phyloP scores from a whole-genome alignment of 257 asterid species.

The Petunia axillaris region DNA sequence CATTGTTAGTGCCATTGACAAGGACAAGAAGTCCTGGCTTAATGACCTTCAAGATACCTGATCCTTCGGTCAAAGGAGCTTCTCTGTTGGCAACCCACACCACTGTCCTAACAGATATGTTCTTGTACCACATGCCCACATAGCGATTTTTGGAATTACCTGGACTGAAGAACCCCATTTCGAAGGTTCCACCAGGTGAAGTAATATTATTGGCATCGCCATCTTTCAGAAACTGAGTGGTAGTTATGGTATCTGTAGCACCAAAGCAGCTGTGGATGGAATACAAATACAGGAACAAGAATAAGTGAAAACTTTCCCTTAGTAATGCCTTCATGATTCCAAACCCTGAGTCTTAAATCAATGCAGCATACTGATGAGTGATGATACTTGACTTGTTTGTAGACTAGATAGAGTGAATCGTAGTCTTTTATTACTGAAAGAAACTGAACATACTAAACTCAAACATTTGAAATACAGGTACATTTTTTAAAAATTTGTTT shows the following conservation, averaged over 20 bases:
- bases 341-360: no score
- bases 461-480: no score
- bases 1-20: constrained; percentile 18
- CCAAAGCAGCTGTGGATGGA: neutral
- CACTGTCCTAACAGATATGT: neutral
- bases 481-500: no score
- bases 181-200: constrained; percentile 33
- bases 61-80: constrained; percentile 15
- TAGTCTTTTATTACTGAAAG: no score
- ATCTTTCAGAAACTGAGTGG: constrained; percentile 25
- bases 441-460: neutral
- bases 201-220: constrained; percentile 22
- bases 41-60: constrained; percentile 30
- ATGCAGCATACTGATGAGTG: no score
- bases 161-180: constrained; percentile 40
- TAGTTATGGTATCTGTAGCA: constrained; percentile 27
- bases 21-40: constrained; percentile 29
- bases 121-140: constrained; percentile 31
- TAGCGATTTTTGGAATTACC: constrained; percentile 31
- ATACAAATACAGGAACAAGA: neutral
- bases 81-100: constrained; percentile 35
- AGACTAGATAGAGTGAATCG: no score
- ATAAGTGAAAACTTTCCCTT: neutral
- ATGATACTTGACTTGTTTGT: no score
- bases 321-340: neutral